A percentile compares a stretch with the other conserved stretches of the same genome.
phyloP scores from a whole-genome alignment of 2,329 filamentous ascomycete species.

The Helotiales sp. region DNA sequence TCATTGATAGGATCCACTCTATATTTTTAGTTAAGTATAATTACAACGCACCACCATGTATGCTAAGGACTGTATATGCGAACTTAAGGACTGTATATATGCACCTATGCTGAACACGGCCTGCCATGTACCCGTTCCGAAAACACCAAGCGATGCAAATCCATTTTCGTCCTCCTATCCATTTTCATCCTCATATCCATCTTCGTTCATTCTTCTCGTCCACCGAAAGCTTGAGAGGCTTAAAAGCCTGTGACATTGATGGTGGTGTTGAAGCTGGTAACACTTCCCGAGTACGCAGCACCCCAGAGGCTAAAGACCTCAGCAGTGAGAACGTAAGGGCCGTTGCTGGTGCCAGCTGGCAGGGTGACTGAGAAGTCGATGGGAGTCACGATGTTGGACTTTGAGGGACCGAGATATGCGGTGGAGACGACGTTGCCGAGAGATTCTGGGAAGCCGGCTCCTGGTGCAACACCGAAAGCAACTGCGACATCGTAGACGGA shows the following conservation, averaged over 20 bases:
- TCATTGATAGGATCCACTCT: no score
- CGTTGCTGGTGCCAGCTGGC: neutral
- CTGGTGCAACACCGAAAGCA: conserved; percentile 21
- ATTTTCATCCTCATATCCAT: neutral
- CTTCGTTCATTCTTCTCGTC: neutral
- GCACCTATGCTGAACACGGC: neutral
- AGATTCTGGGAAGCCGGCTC: conserved; percentile 12
- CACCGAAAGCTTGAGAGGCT: neutral
- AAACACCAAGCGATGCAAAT: neutral
- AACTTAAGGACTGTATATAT: no score
- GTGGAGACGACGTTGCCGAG: conserved; percentile 21
- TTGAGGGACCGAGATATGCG: conserved; percentile 22
- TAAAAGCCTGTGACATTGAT: conserved; percentile 6
- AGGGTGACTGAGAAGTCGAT: conserved; percentile 8
- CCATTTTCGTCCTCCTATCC: neutral
- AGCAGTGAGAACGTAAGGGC: conserved; percentile 3
- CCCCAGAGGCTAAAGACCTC: conserved; percentile 11
- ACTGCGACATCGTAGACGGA: conserved; percentile 24
- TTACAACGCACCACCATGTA: neutral
- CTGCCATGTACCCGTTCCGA: neutral
- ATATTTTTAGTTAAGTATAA: neutral
- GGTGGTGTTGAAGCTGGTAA: conserved; percentile 5
- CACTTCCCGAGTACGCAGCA: neutral
- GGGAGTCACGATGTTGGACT: conserved; percentile 13
- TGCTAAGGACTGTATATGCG: neutral